Conservation (phyloP, 768 basidiomycete species). For the Tylopilus rubrobrunneus region DNA sequence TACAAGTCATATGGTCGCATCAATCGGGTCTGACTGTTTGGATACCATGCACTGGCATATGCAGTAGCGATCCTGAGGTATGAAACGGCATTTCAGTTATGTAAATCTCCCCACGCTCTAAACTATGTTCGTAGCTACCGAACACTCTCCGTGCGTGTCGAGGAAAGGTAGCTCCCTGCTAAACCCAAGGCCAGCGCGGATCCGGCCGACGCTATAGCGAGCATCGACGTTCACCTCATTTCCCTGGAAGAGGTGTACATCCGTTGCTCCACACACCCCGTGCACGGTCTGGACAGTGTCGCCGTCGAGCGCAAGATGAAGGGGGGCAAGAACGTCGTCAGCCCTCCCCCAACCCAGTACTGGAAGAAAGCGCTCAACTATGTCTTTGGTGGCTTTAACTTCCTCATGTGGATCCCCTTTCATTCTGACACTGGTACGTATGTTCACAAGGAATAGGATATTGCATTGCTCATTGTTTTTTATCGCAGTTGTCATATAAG, state of each 20-base stretch:
- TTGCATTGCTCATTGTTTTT: slow-evolving; percentile 9
- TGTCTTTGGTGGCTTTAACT: too few relatives aligned
- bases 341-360: slow-evolving; percentile 42
- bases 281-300: slow-evolving; percentile 40
- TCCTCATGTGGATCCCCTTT: slow-evolving; percentile 52
- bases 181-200: slow-evolving; percentile 20
- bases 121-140: slow-evolving; percentile 34
- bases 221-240: too few relatives aligned
- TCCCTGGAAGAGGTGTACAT: too few relatives aligned
- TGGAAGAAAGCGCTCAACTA: too few relatives aligned
- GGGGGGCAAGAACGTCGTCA: slow-evolving; percentile 45
- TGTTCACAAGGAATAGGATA: neutral
- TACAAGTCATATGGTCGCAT: too few relatives aligned
- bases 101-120: too few relatives aligned
- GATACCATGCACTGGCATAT: too few relatives aligned
- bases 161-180: slow-evolving; percentile 22
- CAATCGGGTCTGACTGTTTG: too few relatives aligned
- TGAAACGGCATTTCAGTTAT: too few relatives aligned
- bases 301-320: slow-evolving; percentile 36
- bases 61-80: too few relatives aligned
- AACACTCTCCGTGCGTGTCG: slow-evolving; percentile 42
- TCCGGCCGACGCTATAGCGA: too few relatives aligned
- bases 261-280: too few relatives aligned
- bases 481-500: slow-evolving; percentile 43
- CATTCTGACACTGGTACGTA: slow-evolving; percentile 38